Evolutionary conservation across 257 asterid genomes (phyloP), one percentile per base, ranked within the genome.

Genomic region (Voacanga thouarsii): DNA sequence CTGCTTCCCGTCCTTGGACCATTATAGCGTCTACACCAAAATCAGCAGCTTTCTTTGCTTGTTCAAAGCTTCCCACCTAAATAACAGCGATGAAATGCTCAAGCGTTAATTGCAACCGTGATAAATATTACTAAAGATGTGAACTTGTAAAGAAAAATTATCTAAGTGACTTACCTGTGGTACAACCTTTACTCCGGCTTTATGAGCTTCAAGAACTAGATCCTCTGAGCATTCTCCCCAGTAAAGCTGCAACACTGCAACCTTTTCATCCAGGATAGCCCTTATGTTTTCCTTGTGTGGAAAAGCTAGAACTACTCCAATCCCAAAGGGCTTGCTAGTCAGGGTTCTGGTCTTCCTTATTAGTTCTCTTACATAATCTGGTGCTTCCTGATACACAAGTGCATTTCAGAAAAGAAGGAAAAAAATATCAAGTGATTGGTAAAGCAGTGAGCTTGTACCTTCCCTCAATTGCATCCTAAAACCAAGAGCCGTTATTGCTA

Each of bases 1-100:
- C 98, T 56, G 98, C 98, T 86, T 94, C 98, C 21, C 73, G 75
- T 66, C 97, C 98, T 87, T 94, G 97, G 85, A 94, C 96, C 23
- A 94, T 92, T 78, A 94, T 85, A 60, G 93, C 98, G 79, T 94
- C 98, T 18, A 88, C 98, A 43, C 97, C 96, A 26, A 80, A 92
- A 71, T 89, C 83, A 57, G 81, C 90, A 50, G 90, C 96, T 83
- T 79, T 88, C 88, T 82, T 84, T 28, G 97, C 98, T 83, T 84
- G 93, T 83, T 89, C 96, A 6, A 86, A 85, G 86, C 94, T 92
- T 71, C 98, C 98, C 81, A 94, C 88, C 98, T 94, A 53, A 33
- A 71, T 57, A 30, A 50, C 5, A 73, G 51, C 28, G 12, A 44
- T 19, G 11, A 53, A 53, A 50, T n/a, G 65, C 26, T 1, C 65